phyloP scores from a whole-genome alignment of 2,329 filamentous ascomycete species.

The Clarireedia monteithiana region DNA sequence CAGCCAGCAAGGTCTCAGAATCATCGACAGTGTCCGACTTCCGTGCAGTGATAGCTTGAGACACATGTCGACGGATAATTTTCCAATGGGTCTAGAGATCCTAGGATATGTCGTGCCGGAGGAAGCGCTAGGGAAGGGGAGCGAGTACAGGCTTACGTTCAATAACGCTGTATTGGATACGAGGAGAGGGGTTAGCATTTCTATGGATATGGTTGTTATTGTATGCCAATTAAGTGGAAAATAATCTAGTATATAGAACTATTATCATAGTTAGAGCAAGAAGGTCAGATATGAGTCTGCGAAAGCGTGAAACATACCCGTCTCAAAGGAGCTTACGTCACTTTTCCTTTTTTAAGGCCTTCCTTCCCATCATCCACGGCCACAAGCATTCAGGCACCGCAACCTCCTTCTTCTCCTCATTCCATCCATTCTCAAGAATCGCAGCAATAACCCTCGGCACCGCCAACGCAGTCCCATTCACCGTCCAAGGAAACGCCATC shows the following conservation, averaged over 20 bases:
- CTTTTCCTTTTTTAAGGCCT: conserved; percentile 41
- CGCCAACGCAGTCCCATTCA: conserved; percentile 90
- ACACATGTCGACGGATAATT: background rate
- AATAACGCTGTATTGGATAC: too few relatives aligned
- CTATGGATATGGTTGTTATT: too few relatives aligned
- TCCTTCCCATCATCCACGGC: conserved; percentile 74
- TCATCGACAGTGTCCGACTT: background rate
- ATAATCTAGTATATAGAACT: too few relatives aligned
- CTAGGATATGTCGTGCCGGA: too few relatives aligned
- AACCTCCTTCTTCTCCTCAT: conserved; percentile 59
- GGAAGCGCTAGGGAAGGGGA: too few relatives aligned
- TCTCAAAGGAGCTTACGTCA: background rate
- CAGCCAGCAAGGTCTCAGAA: background rate
- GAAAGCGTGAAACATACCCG: background rate
- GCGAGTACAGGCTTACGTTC: too few relatives aligned
- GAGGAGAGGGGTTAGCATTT: too few relatives aligned
- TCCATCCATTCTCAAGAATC: conserved; percentile 85
- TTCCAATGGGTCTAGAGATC: background rate
- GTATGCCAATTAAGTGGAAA: too few relatives aligned
- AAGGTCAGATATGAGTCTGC: background rate
- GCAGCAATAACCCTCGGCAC: conserved; percentile 85
- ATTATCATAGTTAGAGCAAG: too few relatives aligned
- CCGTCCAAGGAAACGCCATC: conserved; percentile 73
- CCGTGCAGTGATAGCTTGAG: background rate
- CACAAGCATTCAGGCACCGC: conserved; percentile 70